phyloP scores from a whole-genome alignment of 2,329 filamentous ascomycete species.

The Monosporascus sp. region DNA sequence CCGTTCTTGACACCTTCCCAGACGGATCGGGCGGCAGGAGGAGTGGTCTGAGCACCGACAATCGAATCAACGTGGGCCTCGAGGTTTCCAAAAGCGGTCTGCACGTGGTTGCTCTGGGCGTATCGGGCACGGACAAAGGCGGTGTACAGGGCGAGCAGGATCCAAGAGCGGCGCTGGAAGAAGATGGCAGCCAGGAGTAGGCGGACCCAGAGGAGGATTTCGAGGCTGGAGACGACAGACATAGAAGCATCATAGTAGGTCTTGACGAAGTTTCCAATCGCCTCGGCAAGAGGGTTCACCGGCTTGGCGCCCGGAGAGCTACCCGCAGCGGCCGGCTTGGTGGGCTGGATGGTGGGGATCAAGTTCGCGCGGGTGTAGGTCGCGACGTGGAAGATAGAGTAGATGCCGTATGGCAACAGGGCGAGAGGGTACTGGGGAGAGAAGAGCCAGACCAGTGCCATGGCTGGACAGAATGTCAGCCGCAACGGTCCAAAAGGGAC shows the following conservation, averaged over 20 bases:
- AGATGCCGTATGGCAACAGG: slow-evolving; percentile 89
- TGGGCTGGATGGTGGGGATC: slow-evolving; percentile 77
- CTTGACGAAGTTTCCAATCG: slow-evolving; percentile 91
- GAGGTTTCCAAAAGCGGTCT: slow-evolving; percentile 69
- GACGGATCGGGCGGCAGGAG: slow-evolving; percentile 69
- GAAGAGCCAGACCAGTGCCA: slow-evolving; percentile 94
- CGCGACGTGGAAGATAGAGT: slow-evolving; percentile 96
- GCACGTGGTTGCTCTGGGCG: slow-evolving; percentile 88
- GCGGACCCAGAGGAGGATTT: slow-evolving; percentile 83
- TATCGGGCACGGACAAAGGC: slow-evolving; percentile 87
- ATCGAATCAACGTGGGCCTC: slow-evolving; percentile 74
- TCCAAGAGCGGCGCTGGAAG: slow-evolving; percentile 88
- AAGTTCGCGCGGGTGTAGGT: slow-evolving; percentile 94
- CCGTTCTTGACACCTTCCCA: slow-evolving; percentile 77
- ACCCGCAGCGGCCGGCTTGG: slow-evolving; percentile 47
- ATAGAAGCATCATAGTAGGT: slow-evolving; percentile 96
- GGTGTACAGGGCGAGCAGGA: slow-evolving; percentile 80
- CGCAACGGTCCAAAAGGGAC: slow-evolving; percentile 5
- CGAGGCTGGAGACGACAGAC: slow-evolving; percentile 83
- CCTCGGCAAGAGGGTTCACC: slow-evolving; percentile 64
- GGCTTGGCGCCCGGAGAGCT: slow-evolving; percentile 53
- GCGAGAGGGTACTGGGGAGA: slow-evolving; percentile 84
- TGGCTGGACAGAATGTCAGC: slow-evolving; percentile 41
- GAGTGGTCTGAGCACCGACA: slow-evolving; percentile 80
- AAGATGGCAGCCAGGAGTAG: slow-evolving; percentile 74